Base-by-base conservation (phyloP, 495 filamentous ascomycete species). In the Xylaria bambusicola region DNA sequence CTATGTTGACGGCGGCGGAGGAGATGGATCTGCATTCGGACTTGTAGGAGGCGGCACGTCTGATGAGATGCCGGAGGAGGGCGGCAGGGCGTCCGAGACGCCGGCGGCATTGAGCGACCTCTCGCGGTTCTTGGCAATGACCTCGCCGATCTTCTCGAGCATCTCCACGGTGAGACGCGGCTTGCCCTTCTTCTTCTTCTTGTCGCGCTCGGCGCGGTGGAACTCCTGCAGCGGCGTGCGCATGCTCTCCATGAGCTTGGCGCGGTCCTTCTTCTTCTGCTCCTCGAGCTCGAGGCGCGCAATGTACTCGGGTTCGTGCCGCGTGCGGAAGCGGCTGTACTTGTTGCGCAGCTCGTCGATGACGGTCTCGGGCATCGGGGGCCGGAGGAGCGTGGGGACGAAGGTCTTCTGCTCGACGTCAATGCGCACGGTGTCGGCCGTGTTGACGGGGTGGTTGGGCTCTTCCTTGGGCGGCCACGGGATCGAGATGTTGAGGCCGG, bases 321-420 rank as follows among this genome's bases (percentile, higher is more conserved):
- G 76, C 41, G 83, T 89, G 62, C 93, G 83, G 86, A 91, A 96
- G 61, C 82, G 85, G 60, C 83, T 86, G 83, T 88, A 97, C 65
- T 88, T 89, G 75, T 88, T 88, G 61, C 94, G 81, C 69, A 97
- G 79, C 79, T 98, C 93, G 71, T 97, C 89, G 62, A 98, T 82
- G 31, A 97, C 83, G 24, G 69, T 77, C 45, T 76, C 71, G 24
- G 94, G 91, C 80, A 97, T 89, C n/a, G 93, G 93, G 17, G 88
- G 80, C 12, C 78, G 70, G 2, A 90, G 75, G 12, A 97, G 73
- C 13, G 86, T 89, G 0, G 93, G 92, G 10, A 84, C 73, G 75
- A 87, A 97, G 8, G 89, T 93, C 52, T 70, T 75, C 15, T 83
- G 80, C 61, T 96, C 91, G 54, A 91, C 89, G 53, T 89, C 84